A percentile compares a stretch with the other conserved stretches of the same genome.
phyloP scores from a whole-genome alignment of 2,329 filamentous ascomycete species.

The Alternaria angustiovoidea region DNA sequence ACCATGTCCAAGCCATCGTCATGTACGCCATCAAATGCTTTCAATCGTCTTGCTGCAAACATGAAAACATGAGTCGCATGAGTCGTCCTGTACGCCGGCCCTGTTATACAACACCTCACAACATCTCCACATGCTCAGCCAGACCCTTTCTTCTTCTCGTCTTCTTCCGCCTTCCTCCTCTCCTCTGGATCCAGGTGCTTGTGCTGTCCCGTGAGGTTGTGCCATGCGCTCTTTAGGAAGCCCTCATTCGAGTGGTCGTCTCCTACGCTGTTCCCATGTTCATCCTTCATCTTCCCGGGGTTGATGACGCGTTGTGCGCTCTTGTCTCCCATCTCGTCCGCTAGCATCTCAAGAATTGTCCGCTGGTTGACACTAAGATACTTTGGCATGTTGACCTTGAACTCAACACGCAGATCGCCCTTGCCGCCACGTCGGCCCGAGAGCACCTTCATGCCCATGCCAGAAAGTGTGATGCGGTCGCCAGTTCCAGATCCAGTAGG shows the following conservation, averaged over 20 bases:
- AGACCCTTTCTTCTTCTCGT: conserved; percentile 45
- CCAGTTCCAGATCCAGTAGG: conserved; percentile 91
- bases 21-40: conserved; percentile 44
- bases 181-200: conserved; percentile 32
- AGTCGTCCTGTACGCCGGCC: conserved; percentile 18
- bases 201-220: conserved; percentile 82
- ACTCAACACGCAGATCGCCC: conserved; percentile 92
- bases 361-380: conserved; percentile 91
- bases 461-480: conserved; percentile 85
- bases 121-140: conserved; percentile 34
- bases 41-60: conserved; percentile 25
- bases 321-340: conserved; percentile 94
- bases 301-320: conserved; percentile 94
- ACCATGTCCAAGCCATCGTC: conserved; percentile 18
- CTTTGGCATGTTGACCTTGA: conserved; percentile 94
- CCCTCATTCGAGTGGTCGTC: conserved; percentile 77
- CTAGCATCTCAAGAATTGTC: conserved; percentile 92
- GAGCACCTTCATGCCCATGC: conserved; percentile 94
- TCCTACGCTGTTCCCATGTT: conserved; percentile 22
- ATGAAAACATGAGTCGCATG: conserved; percentile 10
- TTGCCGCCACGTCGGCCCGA: conserved; percentile 64
- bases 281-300: conserved; percentile 60
- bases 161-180: conserved; percentile 46
- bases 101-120: conserved; percentile 18
- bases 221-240: conserved; percentile 93